Base-by-base conservation (phyloP, 768 basidiomycete genomes). In the Leccinum olivaceopallidum region DNA sequence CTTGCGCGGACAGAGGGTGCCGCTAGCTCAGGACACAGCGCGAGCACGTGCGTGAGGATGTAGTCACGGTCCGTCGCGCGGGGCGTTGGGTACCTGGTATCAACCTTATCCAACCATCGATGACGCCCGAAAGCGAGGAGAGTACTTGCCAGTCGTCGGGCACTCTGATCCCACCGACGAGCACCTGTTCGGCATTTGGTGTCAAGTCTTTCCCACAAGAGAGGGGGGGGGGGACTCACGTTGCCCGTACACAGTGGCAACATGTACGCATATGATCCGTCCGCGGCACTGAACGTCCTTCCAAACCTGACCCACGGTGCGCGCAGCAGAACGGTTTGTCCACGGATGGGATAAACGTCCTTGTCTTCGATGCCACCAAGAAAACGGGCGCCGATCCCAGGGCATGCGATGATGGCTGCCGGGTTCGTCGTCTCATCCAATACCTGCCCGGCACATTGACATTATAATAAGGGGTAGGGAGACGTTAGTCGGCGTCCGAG, bases 401-500 rank as follows among this genome's bases (percentile, higher is more conserved):
- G 80, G 64, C 90, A 93, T 10, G 88, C 83, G 6, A 94, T 71
- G 1, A 94, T 68, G 0, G 85, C 90, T 2, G 28, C 61, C 9
- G 67, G 68, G 20, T 61, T 58, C 5, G 20, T 59, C 2, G 51
- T 51, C 10, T 57, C 10, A 0, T 62, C 63, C n/a, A 67, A 56
- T 6, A 63, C 69, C 69, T 70, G 52, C 10, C 20, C 8, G 16
- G 53, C 34, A 3, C 26, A 26, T 26, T 22, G 22, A 22, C 22
- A 22, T 22, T 22, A 22, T 22, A 22, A 22, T 22, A 22, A 22
- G 22, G 22, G 22, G 22, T 22, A 22, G 22, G 22, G 22, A 22
- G 22, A 22, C 2, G 22, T 22, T 22, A 22, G 22, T 22, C 22
- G 22, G 22, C 22, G 22, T 24, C 22, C 22, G 22, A 24, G 22